A percentile compares a stretch with the other conserved stretches of the same genome.
These are phyloP conservation scores for Platanthera zijinensis DNA, from an alignment of 106 monocot species.

Conservation along the genomic window DNA sequence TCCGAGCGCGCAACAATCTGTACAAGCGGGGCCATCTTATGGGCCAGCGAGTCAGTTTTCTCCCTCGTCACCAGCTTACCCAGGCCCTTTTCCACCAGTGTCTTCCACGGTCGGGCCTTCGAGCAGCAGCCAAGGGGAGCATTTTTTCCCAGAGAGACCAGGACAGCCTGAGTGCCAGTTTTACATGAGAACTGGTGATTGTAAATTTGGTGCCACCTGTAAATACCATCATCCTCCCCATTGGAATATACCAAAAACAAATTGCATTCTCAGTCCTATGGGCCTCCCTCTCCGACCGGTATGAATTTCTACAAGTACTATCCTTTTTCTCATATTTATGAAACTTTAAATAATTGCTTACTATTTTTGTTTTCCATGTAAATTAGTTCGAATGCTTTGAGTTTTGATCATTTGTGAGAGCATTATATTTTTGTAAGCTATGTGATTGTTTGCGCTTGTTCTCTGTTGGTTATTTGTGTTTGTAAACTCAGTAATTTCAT, in stretches of 20 bases:
- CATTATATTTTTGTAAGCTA: neutral
- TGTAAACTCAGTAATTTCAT: neutral
- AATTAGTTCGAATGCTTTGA: neutral
- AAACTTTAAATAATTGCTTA: neutral
- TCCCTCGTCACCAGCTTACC: conserved; percentile 52
- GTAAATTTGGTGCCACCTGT: conserved; percentile 84
- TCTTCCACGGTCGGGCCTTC: conserved; percentile 40
- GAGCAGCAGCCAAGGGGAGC: conserved; percentile 43
- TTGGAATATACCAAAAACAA: conserved; percentile 49
- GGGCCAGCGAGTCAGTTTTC: conserved; percentile 53
- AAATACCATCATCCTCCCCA: conserved; percentile 85
- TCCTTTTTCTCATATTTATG: neutral
- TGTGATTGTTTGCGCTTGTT: neutral
- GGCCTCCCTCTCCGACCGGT: conserved; percentile 96
- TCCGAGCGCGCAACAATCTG: conserved; percentile 43
- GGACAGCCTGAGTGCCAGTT: conserved; percentile 80
- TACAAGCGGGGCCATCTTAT: conserved; percentile 47
- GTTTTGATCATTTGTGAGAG: neutral
- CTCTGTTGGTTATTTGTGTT: neutral
- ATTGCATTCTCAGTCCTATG: conserved; percentile 67
- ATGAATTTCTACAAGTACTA: conserved; percentile 8
- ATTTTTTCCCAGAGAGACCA: conserved; percentile 64
- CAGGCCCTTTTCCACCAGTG: conserved; percentile 25
- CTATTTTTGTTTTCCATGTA: neutral
- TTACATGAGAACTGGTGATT: conserved; percentile 87